A percentile compares a stretch with the other conserved stretches of the same genome.
Conservation (phyloP, 768 basidiomycete genomes). For the Mycena pura region DNA sequence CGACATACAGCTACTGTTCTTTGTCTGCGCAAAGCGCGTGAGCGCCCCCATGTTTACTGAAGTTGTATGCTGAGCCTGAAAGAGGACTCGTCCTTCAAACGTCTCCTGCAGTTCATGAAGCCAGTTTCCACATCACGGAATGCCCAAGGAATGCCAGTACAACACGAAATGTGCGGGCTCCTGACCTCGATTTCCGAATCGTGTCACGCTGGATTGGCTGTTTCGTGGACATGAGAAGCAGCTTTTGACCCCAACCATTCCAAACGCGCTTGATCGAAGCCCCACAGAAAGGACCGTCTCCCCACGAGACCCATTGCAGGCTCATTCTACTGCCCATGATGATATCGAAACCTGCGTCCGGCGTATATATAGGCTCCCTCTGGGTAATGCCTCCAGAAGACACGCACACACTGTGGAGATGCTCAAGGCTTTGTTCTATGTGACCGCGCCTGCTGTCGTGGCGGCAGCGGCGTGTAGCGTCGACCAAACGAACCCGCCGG, state of each 20-base stretch:
- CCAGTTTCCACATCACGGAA: neutral
- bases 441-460: neutral
- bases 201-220: too few relatives aligned
- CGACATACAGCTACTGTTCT: too few relatives aligned
- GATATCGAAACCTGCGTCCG: too few relatives aligned
- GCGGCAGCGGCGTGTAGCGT: slow-evolving; percentile 8
- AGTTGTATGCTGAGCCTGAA: neutral
- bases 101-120: neutral
- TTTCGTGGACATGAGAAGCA: too few relatives aligned
- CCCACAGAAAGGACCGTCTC: too few relatives aligned
- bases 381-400: neutral
- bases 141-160: too few relatives aligned
- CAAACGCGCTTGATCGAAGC: too few relatives aligned
- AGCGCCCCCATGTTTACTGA: neutral
- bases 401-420: neutral
- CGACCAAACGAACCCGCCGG: slow-evolving; percentile 11
- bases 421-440: slow-evolving; percentile 2
- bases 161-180: neutral
- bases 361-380: neutral
- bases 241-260: too few relatives aligned
- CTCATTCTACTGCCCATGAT: too few relatives aligned
- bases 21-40: too few relatives aligned
- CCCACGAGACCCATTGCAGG: too few relatives aligned
- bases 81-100: neutral
- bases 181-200: neutral